These are phyloP conservation scores for Phytopythium boreale DNA, from an alignment of 352 stramenopile species.

Conservation along the genomic window DNA sequence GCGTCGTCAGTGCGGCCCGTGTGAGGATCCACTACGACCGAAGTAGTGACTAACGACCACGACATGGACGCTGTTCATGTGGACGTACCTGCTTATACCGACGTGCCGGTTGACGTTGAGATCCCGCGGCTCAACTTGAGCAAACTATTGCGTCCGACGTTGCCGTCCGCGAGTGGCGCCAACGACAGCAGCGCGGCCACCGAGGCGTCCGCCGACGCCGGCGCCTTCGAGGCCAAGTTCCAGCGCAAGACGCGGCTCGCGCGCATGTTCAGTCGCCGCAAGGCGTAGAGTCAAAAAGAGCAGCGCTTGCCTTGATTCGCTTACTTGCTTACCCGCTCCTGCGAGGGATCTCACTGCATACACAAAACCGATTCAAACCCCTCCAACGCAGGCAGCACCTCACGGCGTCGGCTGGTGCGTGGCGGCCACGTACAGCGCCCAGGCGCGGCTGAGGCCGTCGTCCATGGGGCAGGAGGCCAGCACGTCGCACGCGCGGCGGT, in stretches of 20 bases:
- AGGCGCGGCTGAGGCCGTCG: slow-evolving; percentile 66
- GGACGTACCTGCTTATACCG: neutral
- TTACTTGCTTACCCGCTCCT: neutral
- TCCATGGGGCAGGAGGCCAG: slow-evolving; percentile 54
- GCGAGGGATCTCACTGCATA: neutral
- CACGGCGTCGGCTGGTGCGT: slow-evolving; percentile 15
- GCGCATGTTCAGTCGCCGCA: slow-evolving; percentile 48
- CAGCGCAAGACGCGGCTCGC: slow-evolving; percentile 48
- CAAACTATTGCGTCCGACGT: slow-evolving; percentile 5
- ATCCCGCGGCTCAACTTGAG: slow-evolving; percentile 26
- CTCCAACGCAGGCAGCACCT: too few relatives aligned
- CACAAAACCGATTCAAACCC: neutral
- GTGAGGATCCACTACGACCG: neutral
- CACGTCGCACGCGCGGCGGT: slow-evolving; percentile 33
- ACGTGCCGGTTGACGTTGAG: neutral
- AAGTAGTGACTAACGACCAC: neutral
- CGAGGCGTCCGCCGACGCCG: neutral
- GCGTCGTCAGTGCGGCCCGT: slow-evolving; percentile 14
- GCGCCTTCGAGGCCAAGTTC: slow-evolving; percentile 47
- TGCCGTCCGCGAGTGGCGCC: neutral
- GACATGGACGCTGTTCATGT: neutral
- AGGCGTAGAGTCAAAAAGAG: slow-evolving; percentile 7
- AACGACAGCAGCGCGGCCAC: neutral
- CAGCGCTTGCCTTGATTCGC: neutral
- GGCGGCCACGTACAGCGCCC: slow-evolving; percentile 55